Percentiles rank a stretch among this genome's conserved stretches.
Conservation (phyloP, 257 asterid genomes). For the Verbascum thapsus region DNA sequence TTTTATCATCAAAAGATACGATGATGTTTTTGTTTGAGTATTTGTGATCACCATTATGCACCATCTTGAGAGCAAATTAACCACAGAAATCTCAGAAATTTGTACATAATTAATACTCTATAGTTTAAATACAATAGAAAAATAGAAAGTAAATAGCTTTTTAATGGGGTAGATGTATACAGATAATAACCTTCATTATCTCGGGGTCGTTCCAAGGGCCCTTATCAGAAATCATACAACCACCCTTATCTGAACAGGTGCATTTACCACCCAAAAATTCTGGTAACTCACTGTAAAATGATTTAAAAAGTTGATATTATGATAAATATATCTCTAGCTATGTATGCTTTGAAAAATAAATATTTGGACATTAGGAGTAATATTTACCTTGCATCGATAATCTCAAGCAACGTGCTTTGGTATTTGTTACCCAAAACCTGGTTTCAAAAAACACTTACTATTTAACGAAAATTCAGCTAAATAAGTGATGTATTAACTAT, state of each 20-base stretch:
- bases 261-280: constrained; percentile 96
- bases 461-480: neutral
- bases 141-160: neutral
- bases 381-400: constrained; percentile 79
- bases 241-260: constrained; percentile 85
- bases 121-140: neutral
- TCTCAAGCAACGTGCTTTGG: constrained; percentile 92
- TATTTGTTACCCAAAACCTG: constrained; percentile 90
- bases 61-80: constrained; percentile 61
- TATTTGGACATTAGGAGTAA: neutral
- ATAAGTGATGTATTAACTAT: neutral
- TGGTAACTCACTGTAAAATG: constrained; percentile 76
- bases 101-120: neutral
- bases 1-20: constrained; percentile 58
- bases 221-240: constrained; percentile 88
- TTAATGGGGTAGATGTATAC: constrained; percentile 3
- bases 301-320: constrained; percentile 6
- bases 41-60: constrained; percentile 80
- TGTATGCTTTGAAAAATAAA: too few relatives aligned
- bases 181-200: constrained; percentile 74
- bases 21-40: constrained; percentile 49
- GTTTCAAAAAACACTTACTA: constrained; percentile 7
- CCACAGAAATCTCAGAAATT: constrained; percentile 26
- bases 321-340: too few relatives aligned
- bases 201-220: constrained; percentile 98